Evolutionary conservation across 306 rosid genomes (phyloP), one percentile per base, ranked within the genome.

Genomic region (Pyrus pyrifolia): DNA sequence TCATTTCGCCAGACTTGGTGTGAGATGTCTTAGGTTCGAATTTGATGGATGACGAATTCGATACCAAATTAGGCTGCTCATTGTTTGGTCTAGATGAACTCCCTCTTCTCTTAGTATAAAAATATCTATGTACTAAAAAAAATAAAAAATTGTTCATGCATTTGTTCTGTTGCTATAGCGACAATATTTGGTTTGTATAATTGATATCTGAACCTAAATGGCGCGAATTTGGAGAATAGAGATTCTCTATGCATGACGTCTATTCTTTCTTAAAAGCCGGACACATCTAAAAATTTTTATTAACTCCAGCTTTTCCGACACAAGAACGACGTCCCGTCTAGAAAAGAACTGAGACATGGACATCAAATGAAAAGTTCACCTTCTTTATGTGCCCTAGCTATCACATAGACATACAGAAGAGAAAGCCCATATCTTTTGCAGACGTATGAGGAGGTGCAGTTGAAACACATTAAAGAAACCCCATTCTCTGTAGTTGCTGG

Each of bases 301-400:
- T 15, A 49, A 49, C 21, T 15, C 21, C 0, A 42, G 2, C 21
- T 15, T 6, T 17, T 51, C 18, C 6, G 18, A 5, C 21, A 17
- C 1, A 4, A 2, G 2, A 51, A 51, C 1, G 8, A 51, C 21
- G 3, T 17, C 21, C 8, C 5, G 55, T 17, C 55, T 4, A 51
- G 5, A 17, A 5, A 51, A 17, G 8, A 15, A 49, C 1, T 2
- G 0, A 2, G 55, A 14, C 8, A 0, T 6, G 5, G 19, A 49
- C 55, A 49, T 49, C 3, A 49, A 49, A 15, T 15, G 18, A 15
- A 49, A 49, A 5, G 21, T 49, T 49, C 55, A 49, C 55, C 55
- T 2, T 49, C 8, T 49, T 2, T 21, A 15, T 49, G 55, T 15
- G 21, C 55, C 55, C 21, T 49, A 15, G 8, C 21, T 15, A 2